These are phyloP conservation scores for Castanea sativa DNA, from an alignment of 306 rosid genomes.

Conservation along the genomic window DNA sequence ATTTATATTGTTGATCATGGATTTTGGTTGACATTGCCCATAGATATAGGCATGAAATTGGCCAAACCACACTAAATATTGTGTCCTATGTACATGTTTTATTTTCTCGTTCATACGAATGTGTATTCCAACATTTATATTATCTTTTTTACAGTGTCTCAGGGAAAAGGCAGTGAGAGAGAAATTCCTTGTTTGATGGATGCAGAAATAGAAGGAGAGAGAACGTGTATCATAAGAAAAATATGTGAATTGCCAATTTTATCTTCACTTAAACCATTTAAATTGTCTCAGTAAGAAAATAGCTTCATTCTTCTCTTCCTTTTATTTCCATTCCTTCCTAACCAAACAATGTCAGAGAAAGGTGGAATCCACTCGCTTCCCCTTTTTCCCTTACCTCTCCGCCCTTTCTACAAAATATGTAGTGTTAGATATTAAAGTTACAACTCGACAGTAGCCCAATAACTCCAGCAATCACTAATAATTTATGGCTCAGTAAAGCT, in stretches of 20 bases:
- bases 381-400: neutral
- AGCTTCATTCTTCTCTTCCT: neutral
- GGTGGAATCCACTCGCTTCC: neutral
- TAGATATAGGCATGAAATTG: too few relatives aligned
- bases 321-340: too few relatives aligned
- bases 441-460: constrained; percentile 4
- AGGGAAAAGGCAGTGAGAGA: neutral
- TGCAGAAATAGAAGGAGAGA: neutral
- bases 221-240: neutral
- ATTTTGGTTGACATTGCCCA: too few relatives aligned
- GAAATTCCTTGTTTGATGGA: neutral
- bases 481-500: neutral
- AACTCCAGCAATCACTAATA: neutral
- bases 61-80: too few relatives aligned
- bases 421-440: neutral
- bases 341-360: too few relatives aligned
- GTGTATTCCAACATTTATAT: too few relatives aligned
- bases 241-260: neutral
- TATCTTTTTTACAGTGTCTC: too few relatives aligned
- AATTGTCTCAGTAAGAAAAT: neutral
- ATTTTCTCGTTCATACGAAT: too few relatives aligned
- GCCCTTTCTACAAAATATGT: neutral
- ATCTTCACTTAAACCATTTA: neutral
- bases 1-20: too few relatives aligned
- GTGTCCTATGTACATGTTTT: too few relatives aligned